Base-by-base conservation (phyloP, 1,284 basidiomycete genomes). In the Stereum hirsutum region DNA sequence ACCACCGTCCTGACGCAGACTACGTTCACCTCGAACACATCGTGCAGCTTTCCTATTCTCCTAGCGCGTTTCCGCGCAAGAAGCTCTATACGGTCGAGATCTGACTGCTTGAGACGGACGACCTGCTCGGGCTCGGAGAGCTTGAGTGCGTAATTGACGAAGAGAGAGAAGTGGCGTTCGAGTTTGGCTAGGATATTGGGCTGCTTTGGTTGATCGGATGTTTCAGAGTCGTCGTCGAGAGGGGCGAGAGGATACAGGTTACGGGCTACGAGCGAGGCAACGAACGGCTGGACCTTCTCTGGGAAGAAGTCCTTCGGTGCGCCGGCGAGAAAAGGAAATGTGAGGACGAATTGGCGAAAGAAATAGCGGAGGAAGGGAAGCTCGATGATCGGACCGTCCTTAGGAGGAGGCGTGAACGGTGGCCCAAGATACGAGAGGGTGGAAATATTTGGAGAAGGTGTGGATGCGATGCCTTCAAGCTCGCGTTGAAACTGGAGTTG, bases 271-370 rank as follows among this genome's bases (percentile, higher is more conserved):
- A 92, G 74, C 26, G 84, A 88, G 19, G 81, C 78, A 44, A 92
- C 72, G 62, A 96, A 96, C 0, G 93, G 92, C 64, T 96, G 93
- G 1, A 97, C 75, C 62, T 97, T 97, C 49, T 82, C 78, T 1
- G 86, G 81, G 65, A 93, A 97, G 65, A 97, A 96, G 52, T 87
- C 75, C 51, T 83, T 78, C 1, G 90, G 90, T 0, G 90, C 90
- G 1, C 83, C 68, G 37, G 81, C 77, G 58, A 97, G 80, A 68
- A 97, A 95, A 10, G 93, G 93, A 59, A 97, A 97, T 0, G 91
- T 87, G 44, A 96, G 72, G 47, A 96, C 72, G 58, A 91, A 96
- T 58, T 92, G 88, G 45, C 86, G 79, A 59, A 96, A 93, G 55
- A 93, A 75, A 67, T 85, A 95, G 25, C 81, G 75, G 49, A 96